A percentile compares a stretch with the other conserved stretches of the same genome.
These are phyloP conservation scores for Aspergillus asperescens DNA, from an alignment of 495 filamentous ascomycete genomes.

Conservation along the genomic window DNA sequence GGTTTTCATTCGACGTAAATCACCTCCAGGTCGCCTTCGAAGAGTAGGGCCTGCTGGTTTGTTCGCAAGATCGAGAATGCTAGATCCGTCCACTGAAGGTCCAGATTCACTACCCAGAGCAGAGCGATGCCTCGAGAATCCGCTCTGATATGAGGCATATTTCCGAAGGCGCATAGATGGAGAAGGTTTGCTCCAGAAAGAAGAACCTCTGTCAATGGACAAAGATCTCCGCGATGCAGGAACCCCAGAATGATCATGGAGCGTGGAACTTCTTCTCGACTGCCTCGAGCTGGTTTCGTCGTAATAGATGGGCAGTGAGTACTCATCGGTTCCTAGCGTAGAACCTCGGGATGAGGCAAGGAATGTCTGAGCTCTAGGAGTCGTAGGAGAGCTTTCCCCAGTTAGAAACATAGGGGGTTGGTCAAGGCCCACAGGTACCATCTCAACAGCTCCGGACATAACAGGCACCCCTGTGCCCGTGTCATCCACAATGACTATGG, in stretches of 20 bases:
- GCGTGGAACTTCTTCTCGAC: constrained; percentile 13
- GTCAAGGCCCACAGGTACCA: not conserved
- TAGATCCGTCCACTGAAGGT: constrained; percentile 42
- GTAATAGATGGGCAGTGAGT: constrained; percentile 32
- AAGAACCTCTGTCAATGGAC: constrained; percentile 29
- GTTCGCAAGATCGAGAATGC: constrained; percentile 33
- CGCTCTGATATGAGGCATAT: constrained; percentile 70
- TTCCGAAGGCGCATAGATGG: constrained; percentile 48
- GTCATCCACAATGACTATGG: constrained; percentile 79
- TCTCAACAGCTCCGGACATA: constrained; percentile 34
- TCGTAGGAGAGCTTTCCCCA: constrained; percentile 12
- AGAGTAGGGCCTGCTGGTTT: constrained; percentile 52
- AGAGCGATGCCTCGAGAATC: constrained; percentile 54
- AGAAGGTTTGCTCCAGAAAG: constrained; percentile 25
- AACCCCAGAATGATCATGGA: constrained; percentile 18
- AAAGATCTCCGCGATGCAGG: constrained; percentile 28
- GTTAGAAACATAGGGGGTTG: constrained; percentile 15
- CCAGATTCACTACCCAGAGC: constrained; percentile 56
- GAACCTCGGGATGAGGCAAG: constrained; percentile 23
- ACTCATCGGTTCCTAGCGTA: constrained; percentile 24
- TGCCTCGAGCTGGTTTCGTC: constrained; percentile 21
- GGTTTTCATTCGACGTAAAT: constrained; percentile 74
- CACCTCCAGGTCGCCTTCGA: constrained; percentile 80
- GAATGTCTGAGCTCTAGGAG: constrained; percentile 18
- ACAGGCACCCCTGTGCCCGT: constrained; percentile 35